A percentile compares a stretch with the other conserved stretches of the same genome.
Conservation (phyloP, 2,329 filamentous ascomycete genomes). For the Sarocladiaceae sp. region DNA sequence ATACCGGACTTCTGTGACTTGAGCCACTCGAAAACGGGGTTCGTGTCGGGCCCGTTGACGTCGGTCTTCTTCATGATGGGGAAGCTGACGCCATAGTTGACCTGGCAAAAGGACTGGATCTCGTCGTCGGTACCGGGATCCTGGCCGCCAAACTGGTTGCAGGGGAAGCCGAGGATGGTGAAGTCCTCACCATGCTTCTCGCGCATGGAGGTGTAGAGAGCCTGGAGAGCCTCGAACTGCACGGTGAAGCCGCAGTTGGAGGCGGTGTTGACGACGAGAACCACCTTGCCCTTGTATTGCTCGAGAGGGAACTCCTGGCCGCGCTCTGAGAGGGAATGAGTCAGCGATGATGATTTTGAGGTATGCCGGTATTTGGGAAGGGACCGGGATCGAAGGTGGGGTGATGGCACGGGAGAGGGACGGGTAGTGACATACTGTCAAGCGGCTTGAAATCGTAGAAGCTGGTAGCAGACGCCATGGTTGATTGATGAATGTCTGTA, state of each 20-base stretch:
- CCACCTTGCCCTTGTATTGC: constrained; percentile 81
- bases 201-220: constrained; percentile 74
- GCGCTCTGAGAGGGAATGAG: constrained; percentile 28
- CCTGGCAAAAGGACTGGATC: constrained; percentile 77
- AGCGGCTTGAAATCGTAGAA: constrained; percentile 84
- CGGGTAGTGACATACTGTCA: constrained; percentile 55
- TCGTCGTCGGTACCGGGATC: constrained; percentile 79
- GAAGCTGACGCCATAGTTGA: constrained; percentile 90
- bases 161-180: constrained; percentile 88
- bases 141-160: constrained; percentile 93
- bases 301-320: constrained; percentile 64
- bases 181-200: constrained; percentile 68
- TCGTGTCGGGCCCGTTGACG: constrained; percentile 80
- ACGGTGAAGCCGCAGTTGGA: constrained; percentile 99
- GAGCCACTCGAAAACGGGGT: constrained; percentile 73
- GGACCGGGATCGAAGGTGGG: no score
- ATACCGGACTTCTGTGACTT: constrained; percentile 71
- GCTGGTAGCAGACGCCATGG: constrained; percentile 34
- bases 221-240: constrained; percentile 87
- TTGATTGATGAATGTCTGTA: no score
- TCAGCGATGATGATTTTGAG: neutral
- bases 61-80: constrained; percentile 88
- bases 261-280: constrained; percentile 95
- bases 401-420: neutral
- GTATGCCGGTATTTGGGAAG: no score